Percentiles rank a stretch among this genome's conserved stretches.
Conservation (phyloP, 2,329 filamentous ascomycete genomes). For the Exophiala sideris region DNA sequence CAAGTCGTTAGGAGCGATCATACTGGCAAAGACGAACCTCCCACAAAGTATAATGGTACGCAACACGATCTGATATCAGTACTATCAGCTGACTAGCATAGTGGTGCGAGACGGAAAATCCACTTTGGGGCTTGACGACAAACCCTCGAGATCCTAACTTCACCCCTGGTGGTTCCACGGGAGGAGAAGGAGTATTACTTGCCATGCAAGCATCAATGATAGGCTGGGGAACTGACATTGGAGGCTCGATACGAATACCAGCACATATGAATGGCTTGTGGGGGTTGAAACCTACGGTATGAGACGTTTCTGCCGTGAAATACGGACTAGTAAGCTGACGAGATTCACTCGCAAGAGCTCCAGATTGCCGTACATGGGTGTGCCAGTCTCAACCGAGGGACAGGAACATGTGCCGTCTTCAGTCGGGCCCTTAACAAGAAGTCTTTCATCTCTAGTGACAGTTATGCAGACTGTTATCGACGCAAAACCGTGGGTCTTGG, state of each 20-base stretch:
- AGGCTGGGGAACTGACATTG: conserved; percentile 53
- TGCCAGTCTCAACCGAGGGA: conserved; percentile 60
- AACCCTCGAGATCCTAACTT: conserved; percentile 44
- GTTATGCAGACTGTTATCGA: conserved; percentile 35
- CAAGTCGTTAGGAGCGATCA: conserved; percentile 48
- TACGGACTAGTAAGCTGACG: neutral
- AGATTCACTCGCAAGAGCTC: conserved; percentile 44
- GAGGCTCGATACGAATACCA: conserved; percentile 51
- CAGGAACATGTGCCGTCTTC: conserved; percentile 63
- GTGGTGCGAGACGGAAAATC: conserved; percentile 56
- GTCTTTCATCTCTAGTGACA: conserved; percentile 49
- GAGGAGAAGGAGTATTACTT: conserved; percentile 44
- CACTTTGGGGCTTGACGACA: conserved; percentile 50
- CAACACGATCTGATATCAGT: conserved; percentile 39
- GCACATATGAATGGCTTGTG: conserved; percentile 48
- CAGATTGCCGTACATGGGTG: conserved; percentile 57
- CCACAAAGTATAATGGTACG: conserved; percentile 53
- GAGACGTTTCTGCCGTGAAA: conserved; percentile 38
- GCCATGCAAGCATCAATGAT: conserved; percentile 42
- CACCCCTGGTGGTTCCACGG: conserved; percentile 49
- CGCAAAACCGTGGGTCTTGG: conserved; percentile 51
- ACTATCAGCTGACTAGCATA: conserved; percentile 40
- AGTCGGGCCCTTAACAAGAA: conserved; percentile 58
- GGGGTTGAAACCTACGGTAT: conserved; percentile 48
- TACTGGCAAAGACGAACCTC: conserved; percentile 54